Base-by-base conservation (phyloP, 2,329 filamentous ascomycete genomes). In the Trichoderma arundinaceum region DNA sequence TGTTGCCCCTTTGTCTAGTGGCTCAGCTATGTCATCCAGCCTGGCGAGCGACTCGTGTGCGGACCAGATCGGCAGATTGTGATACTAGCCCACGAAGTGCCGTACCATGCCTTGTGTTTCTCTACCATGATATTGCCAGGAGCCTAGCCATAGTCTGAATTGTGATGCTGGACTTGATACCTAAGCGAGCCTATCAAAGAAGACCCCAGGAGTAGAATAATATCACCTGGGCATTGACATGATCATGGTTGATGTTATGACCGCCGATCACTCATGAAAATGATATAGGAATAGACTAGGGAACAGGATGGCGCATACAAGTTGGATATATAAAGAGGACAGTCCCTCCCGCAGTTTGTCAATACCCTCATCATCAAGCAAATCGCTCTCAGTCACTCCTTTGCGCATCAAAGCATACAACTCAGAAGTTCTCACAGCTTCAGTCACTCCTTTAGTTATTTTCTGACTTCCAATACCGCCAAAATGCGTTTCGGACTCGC, bases 401-500 rank as follows among this genome's bases (percentile, higher is more conserved):
- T 66, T 49, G 52, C 49, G 39, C 46, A 66, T 38, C 48, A 59
- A 52, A 35, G 6, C 39, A 38, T 6, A 54, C 39, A 59, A 65
- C 33, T 59, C 43, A 51, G 53, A 65, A 49, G 46, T 65, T 51
- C 39, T 60, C 39, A 22, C 60, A 49, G 32, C 49, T 64, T 56
- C 61, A 51, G 44, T 59, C 62, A 64, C 61, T 64, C 61, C 13
- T 60, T 60, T 65, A 61, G 44, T 51, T 39, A 61, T 32, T 43
- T 49, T 52, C 38, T 46, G 13, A 51, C 56, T 38, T 60, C 38
- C 43, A 60, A 60, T 39, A 53, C 58, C 43, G 41, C 58, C 64
- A 67, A 67, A 57, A 67, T 67, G 66, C 66, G 66, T 62, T 67
- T 67, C 66, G 13, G 17, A n/a, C 28, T 66, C 44, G 44, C 51